A percentile compares a stretch with the other conserved stretches of the same genome.
Conservation (phyloP, 306 rosid species). For the Quercus variabilis region DNA sequence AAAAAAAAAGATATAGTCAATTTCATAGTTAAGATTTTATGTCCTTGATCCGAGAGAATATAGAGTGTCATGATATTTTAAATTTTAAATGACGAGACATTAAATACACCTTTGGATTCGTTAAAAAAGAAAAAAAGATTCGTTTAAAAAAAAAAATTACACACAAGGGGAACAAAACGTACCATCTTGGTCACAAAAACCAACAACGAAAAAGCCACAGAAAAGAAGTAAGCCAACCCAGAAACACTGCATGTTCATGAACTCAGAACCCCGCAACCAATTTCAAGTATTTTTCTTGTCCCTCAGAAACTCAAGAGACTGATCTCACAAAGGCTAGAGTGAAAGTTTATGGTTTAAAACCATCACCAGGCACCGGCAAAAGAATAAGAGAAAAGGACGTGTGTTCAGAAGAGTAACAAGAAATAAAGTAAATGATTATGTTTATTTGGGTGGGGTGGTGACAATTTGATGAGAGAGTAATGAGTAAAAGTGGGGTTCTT, state of each 20-base stretch:
- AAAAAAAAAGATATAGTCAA: too few relatives aligned
- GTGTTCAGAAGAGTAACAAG: constrained; percentile 33
- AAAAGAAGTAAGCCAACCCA: constrained; percentile 47
- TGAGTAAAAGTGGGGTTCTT: constrained; percentile 17
- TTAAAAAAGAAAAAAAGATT: too few relatives aligned
- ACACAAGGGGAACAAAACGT: constrained; percentile 9
- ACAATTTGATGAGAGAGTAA: constrained; percentile 24
- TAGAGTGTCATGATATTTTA: background rate
- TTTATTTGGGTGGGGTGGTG: constrained; percentile 36
- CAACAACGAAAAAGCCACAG: constrained; percentile 38
- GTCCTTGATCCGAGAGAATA: too few relatives aligned
- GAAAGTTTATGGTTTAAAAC: constrained; percentile 10
- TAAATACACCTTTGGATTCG: too few relatives aligned
- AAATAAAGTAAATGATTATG: constrained; percentile 15
- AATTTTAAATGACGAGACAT: too few relatives aligned
- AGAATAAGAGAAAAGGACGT: constrained; percentile 1
- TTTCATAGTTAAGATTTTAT: too few relatives aligned
- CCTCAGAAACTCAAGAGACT: constrained; percentile 20
- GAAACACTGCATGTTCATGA: constrained; percentile 38
- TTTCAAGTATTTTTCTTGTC: background rate
- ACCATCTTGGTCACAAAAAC: constrained; percentile 69
- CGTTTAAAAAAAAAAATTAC: background rate
- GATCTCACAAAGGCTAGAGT: background rate
- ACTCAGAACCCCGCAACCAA: constrained; percentile 9
- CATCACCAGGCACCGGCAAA: background rate